Percentiles rank a stretch among this genome's conserved stretches.
phyloP scores from a whole-genome alignment of 805 yeast species.

The Zygosaccharomyces kombuchaensis region DNA sequence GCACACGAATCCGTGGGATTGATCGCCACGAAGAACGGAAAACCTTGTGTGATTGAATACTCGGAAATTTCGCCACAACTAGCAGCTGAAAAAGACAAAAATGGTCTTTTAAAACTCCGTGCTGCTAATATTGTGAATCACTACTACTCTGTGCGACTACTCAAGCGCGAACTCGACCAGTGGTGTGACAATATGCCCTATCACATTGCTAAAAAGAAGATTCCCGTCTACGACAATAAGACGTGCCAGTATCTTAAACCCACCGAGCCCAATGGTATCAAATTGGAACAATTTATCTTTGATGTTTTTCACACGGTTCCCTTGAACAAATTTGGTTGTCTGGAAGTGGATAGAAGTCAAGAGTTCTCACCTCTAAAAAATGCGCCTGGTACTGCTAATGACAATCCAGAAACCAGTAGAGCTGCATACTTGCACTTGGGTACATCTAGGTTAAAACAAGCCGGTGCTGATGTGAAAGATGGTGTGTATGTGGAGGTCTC shows the following conservation, averaged over 20 bases:
- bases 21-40: conserved; percentile 62
- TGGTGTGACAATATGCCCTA: conserved; percentile 83
- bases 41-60: conserved; percentile 92
- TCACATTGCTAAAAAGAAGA: conserved; percentile 91
- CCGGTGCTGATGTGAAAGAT: conserved; percentile 59
- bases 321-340: conserved; percentile 72
- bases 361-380: conserved; percentile 96
- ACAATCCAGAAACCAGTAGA: conserved; percentile 81
- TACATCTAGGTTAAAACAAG: conserved; percentile 63
- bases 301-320: conserved; percentile 86
- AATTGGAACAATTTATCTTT: conserved; percentile 93
- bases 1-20: conserved; percentile 88
- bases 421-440: conserved; percentile 60
- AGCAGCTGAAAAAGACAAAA: conserved; percentile 58
- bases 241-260: conserved; percentile 55
- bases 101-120: conserved; percentile 65
- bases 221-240: conserved; percentile 50
- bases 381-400: conserved; percentile 75
- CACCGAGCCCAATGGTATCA: conserved; percentile 80
- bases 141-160: conserved; percentile 79
- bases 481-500: conserved; percentile 66
- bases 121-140: conserved; percentile 98
- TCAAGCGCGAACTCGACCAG: conserved; percentile 51
- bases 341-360: conserved; percentile 79
- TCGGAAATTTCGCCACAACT: conserved; percentile 79